Base-by-base conservation (phyloP, 2,329 filamentous ascomycete species). In the Penicillium sp. region DNA sequence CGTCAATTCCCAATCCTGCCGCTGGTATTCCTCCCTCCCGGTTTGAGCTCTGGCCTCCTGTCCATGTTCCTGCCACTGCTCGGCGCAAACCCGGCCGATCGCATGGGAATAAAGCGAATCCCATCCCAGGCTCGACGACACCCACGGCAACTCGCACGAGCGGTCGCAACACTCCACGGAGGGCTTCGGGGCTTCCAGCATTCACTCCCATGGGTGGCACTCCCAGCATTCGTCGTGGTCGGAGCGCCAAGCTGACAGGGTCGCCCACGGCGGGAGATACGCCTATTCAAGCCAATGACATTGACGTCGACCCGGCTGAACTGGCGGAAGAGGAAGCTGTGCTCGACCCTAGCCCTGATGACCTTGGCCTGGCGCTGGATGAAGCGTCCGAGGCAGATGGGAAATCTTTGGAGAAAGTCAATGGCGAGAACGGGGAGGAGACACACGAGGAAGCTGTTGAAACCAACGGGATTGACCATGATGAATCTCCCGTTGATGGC, bases 41-140 rank as follows among this genome's bases (percentile, higher is more conserved):
- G 38, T 70, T 69, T 20, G 67, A 69, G 36, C 59, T 70, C n/a
- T 69, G 61, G 45, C 67, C 67, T 11, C 67, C 67, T 3, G 57
- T 69, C 14, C 67, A 67, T 47, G 54, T 59, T 4, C 60, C 64
- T 8, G 46, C 59, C 10, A 34, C 39, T 4, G 44, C 55, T 9
- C 67, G 65, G 48, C 56, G 60, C 35, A 63, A 61, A n/a, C 56
- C 60, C 16, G 67, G 66, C 27, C 64, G 67, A 20, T 65, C 67
- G 4, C 62, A 59, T 43, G 60, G 60, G 18, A 65, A 57, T 31
- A 58, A 53, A 28, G 35, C 46, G 9, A 51, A 54, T 20, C 50
- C 39, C 27, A 44, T 57, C 38, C 37, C 45, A 21, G n/a, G n/a
- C n/a, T 43, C 53, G 7, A 49, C 50, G 21, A 67, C 63, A n/a